Base-by-base conservation (phyloP, 306 rosid species). In the Malus sylvestris region DNA sequence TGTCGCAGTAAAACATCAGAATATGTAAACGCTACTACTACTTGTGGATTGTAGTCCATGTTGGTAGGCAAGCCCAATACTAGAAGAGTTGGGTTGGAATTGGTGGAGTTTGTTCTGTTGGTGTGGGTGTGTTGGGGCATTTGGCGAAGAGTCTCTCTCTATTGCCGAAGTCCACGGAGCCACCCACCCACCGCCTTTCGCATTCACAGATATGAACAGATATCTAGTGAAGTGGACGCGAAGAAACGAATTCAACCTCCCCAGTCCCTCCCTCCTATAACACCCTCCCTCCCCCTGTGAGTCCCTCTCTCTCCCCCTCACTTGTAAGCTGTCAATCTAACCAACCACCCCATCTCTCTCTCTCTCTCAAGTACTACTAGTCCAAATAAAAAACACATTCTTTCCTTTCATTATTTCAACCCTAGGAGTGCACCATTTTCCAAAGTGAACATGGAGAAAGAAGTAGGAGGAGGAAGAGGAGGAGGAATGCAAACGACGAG, bases 221-320 rank as follows among this genome's bases (percentile, higher is more conserved):
- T 86, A 85, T 94, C 88, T 74, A 87, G 97, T 94, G 98, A 89
- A 94, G 98, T 94, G 96, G 87, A 94, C 89, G 96, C 96, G 84
- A 94, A 91, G 98, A 87, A 94, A 94, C 85, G 97, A 94, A 94
- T 93, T 88, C 84, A 49, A 49, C 82, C 81, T 71, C 80, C 57
- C 49, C 58, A 77, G 65, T 52, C 72, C 79, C 76, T 52, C 72
- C 79, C 76, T 60, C 55, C 70, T 53, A 8, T 25, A 60, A 23
- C 65, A 27, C 29, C 29, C 29, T 2, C 29, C 29, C 29, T 0
- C 61, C 59, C 57, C 3, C 45, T 40, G 3, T 2, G 45, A 8
- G 45, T 58, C 65, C 5, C 65, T 60, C 80, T 52, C 59, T 14
- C 61, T 57, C 53, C 27, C 81, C 72, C 45, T 45, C 53, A 49